These are phyloP conservation scores for Komagataella mondaviorum DNA, from an alignment of 805 yeast genomes.

Conservation along the genomic window DNA sequence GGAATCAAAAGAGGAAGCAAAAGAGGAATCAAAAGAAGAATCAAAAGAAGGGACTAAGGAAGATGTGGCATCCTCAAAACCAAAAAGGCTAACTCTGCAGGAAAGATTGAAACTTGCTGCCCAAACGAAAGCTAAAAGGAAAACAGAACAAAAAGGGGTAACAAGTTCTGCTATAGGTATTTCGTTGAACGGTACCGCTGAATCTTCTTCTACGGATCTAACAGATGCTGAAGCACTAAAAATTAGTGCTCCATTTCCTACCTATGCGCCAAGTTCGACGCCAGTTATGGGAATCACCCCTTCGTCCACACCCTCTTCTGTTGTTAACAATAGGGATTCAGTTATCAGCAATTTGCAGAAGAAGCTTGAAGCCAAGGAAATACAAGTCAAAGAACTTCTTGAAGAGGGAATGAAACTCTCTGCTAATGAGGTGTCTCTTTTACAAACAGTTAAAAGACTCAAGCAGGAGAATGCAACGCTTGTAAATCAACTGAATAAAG, in stretches of 20 bases:
- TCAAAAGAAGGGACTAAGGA: background rate
- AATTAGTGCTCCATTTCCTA: background rate
- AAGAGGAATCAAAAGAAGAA: background rate
- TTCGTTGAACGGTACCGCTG: background rate
- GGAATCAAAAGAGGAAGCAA: background rate
- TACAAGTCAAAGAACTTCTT: slow-evolving; percentile 47
- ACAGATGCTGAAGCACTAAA: background rate
- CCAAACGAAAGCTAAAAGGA: slow-evolving; percentile 19
- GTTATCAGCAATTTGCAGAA: slow-evolving; percentile 6
- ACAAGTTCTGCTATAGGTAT: background rate
- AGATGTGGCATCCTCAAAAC: background rate
- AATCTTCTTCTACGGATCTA: background rate
- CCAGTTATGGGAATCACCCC: slow-evolving; percentile 7
- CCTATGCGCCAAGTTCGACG: background rate
- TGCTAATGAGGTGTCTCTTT: slow-evolving; percentile 53
- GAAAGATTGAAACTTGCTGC: slow-evolving; percentile 83
- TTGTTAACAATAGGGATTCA: background rate
- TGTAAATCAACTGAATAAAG: slow-evolving; percentile 20
- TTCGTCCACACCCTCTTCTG: slow-evolving; percentile 2
- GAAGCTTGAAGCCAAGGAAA: slow-evolving; percentile 36
- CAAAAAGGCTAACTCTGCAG: slow-evolving; percentile 61
- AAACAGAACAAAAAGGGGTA: background rate
- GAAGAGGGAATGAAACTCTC: slow-evolving; percentile 70
- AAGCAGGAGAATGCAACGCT: slow-evolving; percentile 25
- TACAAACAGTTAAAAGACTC: slow-evolving; percentile 52